Conservation (phyloP, 2,329 filamentous ascomycete species). For the Sporothrix inflata region DNA sequence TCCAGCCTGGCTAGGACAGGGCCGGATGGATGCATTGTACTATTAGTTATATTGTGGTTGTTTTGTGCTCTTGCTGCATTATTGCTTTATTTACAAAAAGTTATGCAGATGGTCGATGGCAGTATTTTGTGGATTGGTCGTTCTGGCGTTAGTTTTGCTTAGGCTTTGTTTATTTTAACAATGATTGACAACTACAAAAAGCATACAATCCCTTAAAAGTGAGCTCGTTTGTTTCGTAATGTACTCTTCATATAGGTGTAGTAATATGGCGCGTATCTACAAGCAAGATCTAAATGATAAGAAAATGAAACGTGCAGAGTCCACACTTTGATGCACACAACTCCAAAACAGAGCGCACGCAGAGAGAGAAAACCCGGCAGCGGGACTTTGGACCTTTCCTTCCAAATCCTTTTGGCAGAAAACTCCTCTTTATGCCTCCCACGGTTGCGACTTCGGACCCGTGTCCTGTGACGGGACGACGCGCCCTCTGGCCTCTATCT, state of each 20-base stretch:
- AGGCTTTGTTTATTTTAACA: neutral
- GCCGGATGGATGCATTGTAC: neutral
- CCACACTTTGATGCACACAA: neutral
- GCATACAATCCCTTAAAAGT: neutral
- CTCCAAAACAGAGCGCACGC: neutral
- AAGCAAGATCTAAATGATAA: constrained; percentile 6
- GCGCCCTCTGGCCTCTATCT: neutral
- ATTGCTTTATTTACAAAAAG: neutral
- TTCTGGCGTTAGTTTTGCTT: neutral
- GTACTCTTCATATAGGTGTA: neutral
- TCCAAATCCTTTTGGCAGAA: neutral
- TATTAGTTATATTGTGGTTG: neutral
- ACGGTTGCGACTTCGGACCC: neutral
- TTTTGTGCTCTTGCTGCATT: neutral
- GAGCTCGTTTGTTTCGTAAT: neutral
- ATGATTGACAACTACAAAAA: neutral
- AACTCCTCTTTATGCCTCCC: neutral
- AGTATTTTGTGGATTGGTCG: neutral
- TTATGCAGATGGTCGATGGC: neutral
- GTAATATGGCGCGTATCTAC: constrained; percentile 21
- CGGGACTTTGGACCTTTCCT: neutral
- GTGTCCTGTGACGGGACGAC: neutral
- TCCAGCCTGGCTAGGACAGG: neutral
- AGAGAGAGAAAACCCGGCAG: neutral
- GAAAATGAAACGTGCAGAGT: constrained; percentile 10